Evolutionary conservation across 768 basidiomycete genomes (phyloP), one percentile per base, ranked within the genome.

Genomic region (Polyporus arcularius): DNA sequence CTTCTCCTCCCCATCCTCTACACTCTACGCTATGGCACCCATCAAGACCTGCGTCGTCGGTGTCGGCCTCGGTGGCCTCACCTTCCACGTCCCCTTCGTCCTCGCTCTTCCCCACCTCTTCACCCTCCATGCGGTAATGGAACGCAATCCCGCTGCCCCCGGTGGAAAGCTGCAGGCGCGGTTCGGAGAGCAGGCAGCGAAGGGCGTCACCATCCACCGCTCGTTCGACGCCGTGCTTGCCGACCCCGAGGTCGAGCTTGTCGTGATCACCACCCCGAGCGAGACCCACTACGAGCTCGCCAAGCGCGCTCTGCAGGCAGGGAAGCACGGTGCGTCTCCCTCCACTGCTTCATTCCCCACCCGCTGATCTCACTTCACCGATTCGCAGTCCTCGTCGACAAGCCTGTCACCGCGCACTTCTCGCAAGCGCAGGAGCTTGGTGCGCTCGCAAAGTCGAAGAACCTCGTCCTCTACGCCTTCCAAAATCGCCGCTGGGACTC

Each of bases 51-150:
- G 90, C 66, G 84, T 91, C 6, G 77, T 92, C 3, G 91, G 90
- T 18, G 85, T 89, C 39, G 92, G 92, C 42, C 84, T 93, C 61
- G 81, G 87, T 18, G 88, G 88, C 39, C 75, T 88, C 42, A 89
- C 88, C 3, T 94, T 95, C 75, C 93, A 95, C 72, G 67, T 87
- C 58, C 92, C 93, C 0, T 89, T 93, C 72, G 75, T 95, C 58
- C 82, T 88, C 56, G 84, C 89, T 3, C 78, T 89, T 18, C 87
- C 90, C 0, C 77, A 88, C 28, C 73, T 84, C 51, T 93, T 92
- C 78, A 82, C 75, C 9, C 82, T 94, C 39, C 80, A 86, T 65
- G 82, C 90, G n/a, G 87, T 93, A 50, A 78, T 92, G 59, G 86
- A 92, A 71, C 81, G 91, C 53, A 87, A 86, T 66, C 89, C 91